Evolutionary conservation across 2,329 filamentous ascomycete species (phyloP).

Genomic region (Sclerotinia subarctica): DNA sequence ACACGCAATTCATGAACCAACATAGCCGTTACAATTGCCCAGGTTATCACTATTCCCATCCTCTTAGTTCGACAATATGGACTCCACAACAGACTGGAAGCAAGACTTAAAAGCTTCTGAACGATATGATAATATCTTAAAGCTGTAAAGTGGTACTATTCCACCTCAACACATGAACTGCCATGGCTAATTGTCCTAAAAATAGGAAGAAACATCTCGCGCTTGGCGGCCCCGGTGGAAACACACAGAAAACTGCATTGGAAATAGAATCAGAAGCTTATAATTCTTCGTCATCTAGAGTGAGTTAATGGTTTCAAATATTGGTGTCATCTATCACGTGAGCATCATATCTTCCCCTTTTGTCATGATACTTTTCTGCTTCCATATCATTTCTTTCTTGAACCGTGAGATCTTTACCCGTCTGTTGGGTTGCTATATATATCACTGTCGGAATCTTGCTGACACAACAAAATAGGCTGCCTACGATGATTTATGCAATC

Average conservation of each 20-base stretch:
- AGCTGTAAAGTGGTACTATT: slow-evolving; percentile 48
- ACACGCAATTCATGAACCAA: neutral
- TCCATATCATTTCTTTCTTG: neutral
- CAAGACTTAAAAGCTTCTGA: slow-evolving; percentile 42
- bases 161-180: neutral
- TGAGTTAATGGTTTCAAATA: slow-evolving; percentile 41
- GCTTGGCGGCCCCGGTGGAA: slow-evolving; percentile 45
- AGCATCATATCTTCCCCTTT: neutral
- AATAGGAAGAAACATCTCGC: slow-evolving; percentile 34
- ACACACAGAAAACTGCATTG: slow-evolving; percentile 54
- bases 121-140: slow-evolving; percentile 61
- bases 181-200: neutral
- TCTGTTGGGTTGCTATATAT: neutral
- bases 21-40: neutral
- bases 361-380: neutral
- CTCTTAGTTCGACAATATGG: slow-evolving; percentile 24
- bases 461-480: slow-evolving; percentile 42
- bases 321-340: neutral
- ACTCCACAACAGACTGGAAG: slow-evolving; percentile 32
- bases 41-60: neutral
- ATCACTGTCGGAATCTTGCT: neutral
- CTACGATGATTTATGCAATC: slow-evolving; percentile 48
- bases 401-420: neutral
- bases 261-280: slow-evolving; percentile 64
- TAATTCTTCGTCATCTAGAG: slow-evolving; percentile 54